These are phyloP conservation scores for Striga asiatica DNA, from an alignment of 257 asterid genomes.

Conservation along the genomic window DNA sequence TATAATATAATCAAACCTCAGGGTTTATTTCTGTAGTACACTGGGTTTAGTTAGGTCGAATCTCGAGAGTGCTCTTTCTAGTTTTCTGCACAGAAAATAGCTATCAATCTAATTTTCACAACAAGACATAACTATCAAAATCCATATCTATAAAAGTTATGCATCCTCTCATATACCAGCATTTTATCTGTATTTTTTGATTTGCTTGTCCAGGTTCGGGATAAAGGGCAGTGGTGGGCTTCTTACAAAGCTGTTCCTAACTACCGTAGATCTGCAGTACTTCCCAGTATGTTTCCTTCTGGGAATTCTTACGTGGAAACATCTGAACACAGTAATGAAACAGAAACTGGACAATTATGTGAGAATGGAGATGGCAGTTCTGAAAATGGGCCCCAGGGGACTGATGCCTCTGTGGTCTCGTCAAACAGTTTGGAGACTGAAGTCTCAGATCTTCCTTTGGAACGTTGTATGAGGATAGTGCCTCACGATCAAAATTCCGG, in stretches of 20 bases:
- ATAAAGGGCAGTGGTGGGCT: constrained; percentile 62
- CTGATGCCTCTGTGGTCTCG: constrained; percentile 27
- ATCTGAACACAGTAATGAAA: constrained; percentile 29
- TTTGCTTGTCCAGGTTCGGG: constrained; percentile 57
- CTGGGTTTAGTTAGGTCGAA: background rate
- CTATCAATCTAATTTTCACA: too few relatives aligned
- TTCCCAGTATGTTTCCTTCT: constrained; percentile 94
- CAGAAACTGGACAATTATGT: constrained; percentile 15
- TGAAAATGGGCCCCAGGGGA: constrained; percentile 20
- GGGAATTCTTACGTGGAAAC: constrained; percentile 47
- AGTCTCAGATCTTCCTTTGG: constrained; percentile 70
- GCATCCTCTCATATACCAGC: too few relatives aligned
- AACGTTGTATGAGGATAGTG: constrained; percentile 91
- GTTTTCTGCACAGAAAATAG: background rate
- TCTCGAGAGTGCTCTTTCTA: background rate
- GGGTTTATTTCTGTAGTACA: background rate
- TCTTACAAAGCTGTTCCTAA: constrained; percentile 56
- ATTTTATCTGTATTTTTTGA: constrained; percentile 6
- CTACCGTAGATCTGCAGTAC: constrained; percentile 48
- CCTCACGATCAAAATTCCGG: constrained; percentile 98
- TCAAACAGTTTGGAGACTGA: constrained; percentile 42
- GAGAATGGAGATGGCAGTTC: constrained; percentile 22
- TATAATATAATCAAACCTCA: background rate
- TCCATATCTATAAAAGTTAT: too few relatives aligned
- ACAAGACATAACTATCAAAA: too few relatives aligned